A percentile compares a stretch with the other conserved stretches of the same genome.
phyloP scores from a whole-genome alignment of 371 early-diverging fungal genomes.

The Mortierella sp. region DNA sequence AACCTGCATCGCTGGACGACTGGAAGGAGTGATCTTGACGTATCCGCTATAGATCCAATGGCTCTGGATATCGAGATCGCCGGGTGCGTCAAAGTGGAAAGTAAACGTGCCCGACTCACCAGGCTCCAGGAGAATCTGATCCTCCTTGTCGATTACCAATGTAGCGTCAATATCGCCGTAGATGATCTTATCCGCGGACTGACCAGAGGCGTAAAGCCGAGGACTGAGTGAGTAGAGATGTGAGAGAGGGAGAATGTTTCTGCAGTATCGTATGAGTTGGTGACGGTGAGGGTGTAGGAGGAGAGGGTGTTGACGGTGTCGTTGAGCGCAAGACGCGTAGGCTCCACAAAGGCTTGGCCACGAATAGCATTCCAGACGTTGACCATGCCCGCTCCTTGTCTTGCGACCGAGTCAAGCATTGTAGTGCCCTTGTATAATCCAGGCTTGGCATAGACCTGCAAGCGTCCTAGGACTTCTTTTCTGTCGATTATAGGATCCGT shows the following conservation, averaged over 20 bases:
- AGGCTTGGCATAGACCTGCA: constrained; percentile 40
- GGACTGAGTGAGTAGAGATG: constrained; percentile 60
- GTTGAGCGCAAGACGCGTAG: constrained; percentile 74
- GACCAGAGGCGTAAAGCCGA: constrained; percentile 54
- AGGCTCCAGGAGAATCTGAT: constrained; percentile 9
- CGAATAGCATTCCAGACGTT: constrained; percentile 71
- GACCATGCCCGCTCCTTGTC: constrained; percentile 83
- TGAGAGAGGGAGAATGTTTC: constrained; percentile 66
- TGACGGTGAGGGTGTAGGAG: constrained; percentile 65
- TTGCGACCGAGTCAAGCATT: constrained; percentile 60
- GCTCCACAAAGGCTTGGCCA: constrained; percentile 66
- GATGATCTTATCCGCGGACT: constrained; percentile 26
- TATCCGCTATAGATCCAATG: constrained; percentile 54
- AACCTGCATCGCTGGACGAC: constrained; percentile 32
- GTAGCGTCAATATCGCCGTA: constrained; percentile 25
- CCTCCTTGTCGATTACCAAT: background rate
- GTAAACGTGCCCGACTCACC: constrained; percentile 19
- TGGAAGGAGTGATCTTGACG: constrained; percentile 28
- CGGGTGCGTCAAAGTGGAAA: constrained; percentile 23
- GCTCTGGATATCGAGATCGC: constrained; percentile 15
- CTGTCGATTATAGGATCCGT: constrained; percentile 27
- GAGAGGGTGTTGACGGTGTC: constrained; percentile 63
- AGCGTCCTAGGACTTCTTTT: constrained; percentile 14
- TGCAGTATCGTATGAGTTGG: constrained; percentile 65
- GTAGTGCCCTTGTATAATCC: constrained; percentile 48